Base-by-base conservation (phyloP, 768 basidiomycete species). In the Amyloporia xantha region DNA sequence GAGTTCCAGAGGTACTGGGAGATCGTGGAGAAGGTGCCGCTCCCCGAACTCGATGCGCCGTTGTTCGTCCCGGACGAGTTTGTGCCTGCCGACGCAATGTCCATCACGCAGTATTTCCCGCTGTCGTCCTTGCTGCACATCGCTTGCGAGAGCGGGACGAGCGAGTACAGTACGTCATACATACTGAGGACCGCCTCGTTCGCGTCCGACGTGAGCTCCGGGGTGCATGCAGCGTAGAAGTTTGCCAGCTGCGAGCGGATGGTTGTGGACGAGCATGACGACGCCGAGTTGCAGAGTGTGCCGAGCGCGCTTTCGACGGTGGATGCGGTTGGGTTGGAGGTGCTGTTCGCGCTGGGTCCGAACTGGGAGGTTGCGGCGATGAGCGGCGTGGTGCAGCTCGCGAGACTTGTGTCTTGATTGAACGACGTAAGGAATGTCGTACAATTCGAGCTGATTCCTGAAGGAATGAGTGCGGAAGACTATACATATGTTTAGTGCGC, bases 81-180 rank as follows among this genome's bases (percentile, higher is more conserved):
- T 49, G 57, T 54, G 21, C 54, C 28, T 47, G 66, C 62, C 20
- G 67, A 54, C 37, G 71, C 64, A 27, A 80, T 67, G 25, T 77
- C 58, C 48, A 75, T 64, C 24, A 79, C 76, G 61, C 95, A 98
- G 68, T 76, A 96, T 33, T 73, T 68, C 26, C 79, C 83, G 41
- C 59, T 69, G 59, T 82, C 79, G 59, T 86, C 79, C 74, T 89
- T 87, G 40, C 84, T 56, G 69, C 94, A 97, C 25, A 90, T 62
- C 23, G 91, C 83, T 5, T 63, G 55, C 52, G 68, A 69, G 62
- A 95, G 62, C 6, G 93, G 91, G 10, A 62, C 53, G 39, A 94
- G 54, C 50, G 74, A 54, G 70, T 91, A 99, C 24, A 97, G 69
- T 25, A 81, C 70, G 62, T 97, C 94, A 69, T 98, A 99, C 1